Evolutionary conservation across 78 protist species (phyloP), one percentile per base, ranked within the genome.

Genomic region (Isochrysis galbana): DNA sequence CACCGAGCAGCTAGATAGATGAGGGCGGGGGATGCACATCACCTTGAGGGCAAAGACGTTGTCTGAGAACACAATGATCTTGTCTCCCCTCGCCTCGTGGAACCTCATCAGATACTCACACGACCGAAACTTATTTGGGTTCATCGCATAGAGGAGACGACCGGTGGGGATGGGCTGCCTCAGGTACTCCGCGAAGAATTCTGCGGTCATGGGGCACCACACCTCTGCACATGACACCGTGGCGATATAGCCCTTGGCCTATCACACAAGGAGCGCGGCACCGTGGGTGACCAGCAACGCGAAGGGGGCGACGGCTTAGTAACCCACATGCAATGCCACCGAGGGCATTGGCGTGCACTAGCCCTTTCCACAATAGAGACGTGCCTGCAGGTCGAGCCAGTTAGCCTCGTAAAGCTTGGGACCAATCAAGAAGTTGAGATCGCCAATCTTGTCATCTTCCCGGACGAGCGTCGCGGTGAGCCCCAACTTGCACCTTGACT

Each of bases 371-470:
- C n/a, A n/a, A n/a, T n/a, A n/a, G n/a, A n/a, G n/a, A n/a, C n/a
- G n/a, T n/a, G 47, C 77, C 91, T 95, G 96, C 39, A 99, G 94
- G 61, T 98, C 99, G 54, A 98, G 96, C 99, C 99, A 99, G 94
- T 99, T 99, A 5, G 99, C 99, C 69, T 99, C 99, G 95, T 99
- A 99, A 88, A 99, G 95, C 93, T 99, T 99, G 36, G 99, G 99
- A 4, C 99, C 99, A 83, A 99, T 96, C 46, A 98, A 95, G 87
- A 88, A 96, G 87, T 94, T 93, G n/a, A 99, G 95, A 42, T 99
- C 99, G 25, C 41, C 93, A 88, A 98, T 98, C 92, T 92, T 92
- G 54, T 97, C 98, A 93, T 99, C 99, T 90, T 99, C 99, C 26
- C 99, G 95, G 19, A 91, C 93, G 21, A 93, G 94, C 39, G 97